Percentiles rank a stretch among this genome's conserved stretches.
Evolutionary conservation across 768 basidiomycete species (phyloP).

Genomic region (Lactifluus hygrophoroides): DNA sequence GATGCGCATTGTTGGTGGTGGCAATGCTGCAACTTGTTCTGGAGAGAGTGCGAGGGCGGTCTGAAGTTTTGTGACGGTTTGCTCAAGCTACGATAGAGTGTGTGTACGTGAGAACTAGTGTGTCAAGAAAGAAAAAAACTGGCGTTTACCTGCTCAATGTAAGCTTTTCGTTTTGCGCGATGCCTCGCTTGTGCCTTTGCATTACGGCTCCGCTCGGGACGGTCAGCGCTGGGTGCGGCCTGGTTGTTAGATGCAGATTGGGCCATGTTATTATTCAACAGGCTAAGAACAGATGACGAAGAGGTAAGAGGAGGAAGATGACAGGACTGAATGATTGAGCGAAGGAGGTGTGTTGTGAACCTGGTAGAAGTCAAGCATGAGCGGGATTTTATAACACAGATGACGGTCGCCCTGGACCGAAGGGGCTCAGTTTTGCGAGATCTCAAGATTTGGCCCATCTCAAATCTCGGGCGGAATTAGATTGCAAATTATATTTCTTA

Average conservation of each 20-base stretch:
- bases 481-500: not conserved
- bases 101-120: not conserved
- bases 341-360: conserved; percentile 3
- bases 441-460: not conserved
- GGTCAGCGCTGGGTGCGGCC: not conserved
- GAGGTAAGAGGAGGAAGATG: not conserved
- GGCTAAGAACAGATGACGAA: not conserved
- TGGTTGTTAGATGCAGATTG: not conserved
- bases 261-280: conserved; percentile 2
- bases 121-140: no score
- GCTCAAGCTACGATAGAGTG: conserved; percentile 52
- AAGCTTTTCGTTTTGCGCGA: conserved; percentile 87
- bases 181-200: conserved; percentile 84
- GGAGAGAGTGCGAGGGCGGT: conserved; percentile 62
- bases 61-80: conserved; percentile 80
- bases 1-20: conserved; percentile 65
- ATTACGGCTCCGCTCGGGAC: conserved; percentile 77
- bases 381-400: conserved; percentile 17
- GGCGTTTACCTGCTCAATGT: conserved; percentile 85
- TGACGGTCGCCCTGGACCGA: conserved; percentile 14
- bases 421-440: conserved; percentile 5
- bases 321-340: not conserved
- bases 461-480: conserved; percentile 9
- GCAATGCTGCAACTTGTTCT: conserved; percentile 66
- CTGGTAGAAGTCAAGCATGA: not conserved